Percentiles rank a stretch among this genome's conserved stretches.
Conservation (phyloP, 208 protist genomes). For the Acanthamoeba sp. region DNA sequence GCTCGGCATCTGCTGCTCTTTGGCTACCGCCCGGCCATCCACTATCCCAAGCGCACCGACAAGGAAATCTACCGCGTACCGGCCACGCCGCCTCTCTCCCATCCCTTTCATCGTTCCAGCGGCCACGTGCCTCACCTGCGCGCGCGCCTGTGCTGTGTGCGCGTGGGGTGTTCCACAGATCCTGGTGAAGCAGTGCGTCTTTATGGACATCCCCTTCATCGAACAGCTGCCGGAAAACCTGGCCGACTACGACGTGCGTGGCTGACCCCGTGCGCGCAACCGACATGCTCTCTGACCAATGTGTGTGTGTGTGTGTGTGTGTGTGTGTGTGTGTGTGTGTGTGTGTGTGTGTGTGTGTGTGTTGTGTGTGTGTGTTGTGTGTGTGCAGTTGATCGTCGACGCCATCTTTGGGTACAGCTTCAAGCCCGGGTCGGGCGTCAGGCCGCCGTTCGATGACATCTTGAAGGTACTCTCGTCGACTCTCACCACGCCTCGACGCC, state of each 20-base stretch:
- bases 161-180: neutral
- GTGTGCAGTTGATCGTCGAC: slow-evolving; percentile 12
- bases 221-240: neutral
- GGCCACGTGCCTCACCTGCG: neutral
- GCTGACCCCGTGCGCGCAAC: neutral
- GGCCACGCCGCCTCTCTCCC: too few species aligned
- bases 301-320: too few species aligned
- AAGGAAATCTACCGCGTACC: neutral
- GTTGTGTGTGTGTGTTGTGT: neutral
- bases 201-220: slow-evolving; percentile 21
- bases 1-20: slow-evolving; percentile 50
- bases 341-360: too few species aligned
- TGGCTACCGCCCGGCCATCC: slow-evolving; percentile 36
- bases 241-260: neutral
- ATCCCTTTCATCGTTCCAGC: neutral
- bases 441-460: slow-evolving; percentile 27
- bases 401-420: slow-evolving; percentile 69
- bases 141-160: neutral
- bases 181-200: slow-evolving; percentile 67
- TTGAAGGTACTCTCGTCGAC: slow-evolving; percentile 1
- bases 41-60: slow-evolving; percentile 59
- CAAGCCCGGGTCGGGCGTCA: neutral
- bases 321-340: too few species aligned
- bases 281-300: neutral
- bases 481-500: neutral